phyloP scores from a whole-genome alignment of 176 grass and related monocot species.

The Zoysia japonica region DNA sequence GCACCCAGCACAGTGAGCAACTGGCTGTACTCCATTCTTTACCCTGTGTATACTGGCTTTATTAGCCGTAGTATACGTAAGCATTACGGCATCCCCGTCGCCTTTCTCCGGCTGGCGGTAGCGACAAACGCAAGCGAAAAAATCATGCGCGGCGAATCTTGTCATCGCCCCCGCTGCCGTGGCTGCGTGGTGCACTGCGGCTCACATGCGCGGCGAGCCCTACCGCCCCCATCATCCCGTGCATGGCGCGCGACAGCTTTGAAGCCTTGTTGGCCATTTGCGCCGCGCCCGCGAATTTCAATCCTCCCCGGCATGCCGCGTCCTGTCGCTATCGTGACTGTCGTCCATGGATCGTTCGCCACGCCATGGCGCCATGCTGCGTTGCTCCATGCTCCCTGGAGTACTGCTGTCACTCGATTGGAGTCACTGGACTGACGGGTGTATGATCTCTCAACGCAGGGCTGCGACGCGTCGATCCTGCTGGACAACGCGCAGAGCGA shows the following conservation, averaged over 20 bases:
- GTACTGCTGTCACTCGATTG: neutral
- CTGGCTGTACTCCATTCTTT: neutral
- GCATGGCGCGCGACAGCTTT: slow-evolving; percentile 29
- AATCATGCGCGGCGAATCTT: slow-evolving; percentile 34
- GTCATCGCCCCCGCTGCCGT: neutral
- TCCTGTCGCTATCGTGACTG: neutral
- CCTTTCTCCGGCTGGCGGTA: neutral
- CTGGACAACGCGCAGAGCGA: slow-evolving; percentile 54
- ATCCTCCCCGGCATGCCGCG: neutral
- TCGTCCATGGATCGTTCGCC: slow-evolving; percentile 2
- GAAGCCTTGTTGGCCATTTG: slow-evolving; percentile 27
- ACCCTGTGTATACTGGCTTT: neutral
- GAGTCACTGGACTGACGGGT: neutral
- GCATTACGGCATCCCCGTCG: slow-evolving; percentile 33
- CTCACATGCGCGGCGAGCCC: slow-evolving; percentile 36
- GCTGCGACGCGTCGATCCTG: slow-evolving; percentile 65
- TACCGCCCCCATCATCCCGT: neutral
- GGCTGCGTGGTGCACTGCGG: neutral
- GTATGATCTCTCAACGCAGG: neutral
- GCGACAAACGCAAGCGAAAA: slow-evolving; percentile 22
- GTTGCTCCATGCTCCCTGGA: accelerated
- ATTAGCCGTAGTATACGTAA: slow-evolving; percentile 11
- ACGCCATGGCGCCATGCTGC: neutral
- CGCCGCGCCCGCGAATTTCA: slow-evolving; percentile 12
- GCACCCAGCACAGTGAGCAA: neutral